Conservation (phyloP, 2,329 filamentous ascomycete genomes). For the Penicillium sp. region DNA sequence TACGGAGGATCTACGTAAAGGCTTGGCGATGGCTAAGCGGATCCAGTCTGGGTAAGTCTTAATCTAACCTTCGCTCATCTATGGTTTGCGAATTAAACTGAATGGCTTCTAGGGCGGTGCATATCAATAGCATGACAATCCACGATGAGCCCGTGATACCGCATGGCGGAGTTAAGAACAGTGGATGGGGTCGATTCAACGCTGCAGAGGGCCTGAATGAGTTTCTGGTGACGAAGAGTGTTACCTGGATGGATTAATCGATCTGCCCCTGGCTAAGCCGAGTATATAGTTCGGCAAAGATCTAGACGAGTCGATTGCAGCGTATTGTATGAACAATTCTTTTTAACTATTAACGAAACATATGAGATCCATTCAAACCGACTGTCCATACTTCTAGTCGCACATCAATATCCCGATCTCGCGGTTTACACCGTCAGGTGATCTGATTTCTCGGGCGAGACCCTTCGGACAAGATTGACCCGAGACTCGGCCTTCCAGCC, state of each 20-base stretch:
- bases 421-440: background rate
- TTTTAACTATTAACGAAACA: no score
- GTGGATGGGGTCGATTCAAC: slow-evolving; percentile 61
- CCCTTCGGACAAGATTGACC: slow-evolving; percentile 12
- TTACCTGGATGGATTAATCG: slow-evolving; percentile 55
- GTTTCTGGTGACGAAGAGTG: slow-evolving; percentile 62
- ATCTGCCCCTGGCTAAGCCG: no score
- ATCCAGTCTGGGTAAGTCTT: slow-evolving; percentile 60
- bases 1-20: slow-evolving; percentile 63
- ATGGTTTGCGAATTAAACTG: background rate
- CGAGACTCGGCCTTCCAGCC: slow-evolving; percentile 1
- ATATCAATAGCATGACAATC: slow-evolving; percentile 65
- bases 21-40: slow-evolving; percentile 56
- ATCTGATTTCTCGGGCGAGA: slow-evolving; percentile 9
- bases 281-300: background rate
- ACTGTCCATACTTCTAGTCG: background rate
- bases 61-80: slow-evolving; percentile 15
- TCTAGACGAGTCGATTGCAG: background rate
- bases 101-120: slow-evolving; percentile 44
- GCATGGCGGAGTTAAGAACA: slow-evolving; percentile 63
- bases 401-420: background rate
- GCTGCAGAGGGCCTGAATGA: slow-evolving; percentile 55
- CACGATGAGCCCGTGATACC: slow-evolving; percentile 63
- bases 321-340: background rate
- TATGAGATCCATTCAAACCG: background rate